Base-by-base conservation (phyloP, 257 asterid genomes). In the Leptodermis oblonga region DNA sequence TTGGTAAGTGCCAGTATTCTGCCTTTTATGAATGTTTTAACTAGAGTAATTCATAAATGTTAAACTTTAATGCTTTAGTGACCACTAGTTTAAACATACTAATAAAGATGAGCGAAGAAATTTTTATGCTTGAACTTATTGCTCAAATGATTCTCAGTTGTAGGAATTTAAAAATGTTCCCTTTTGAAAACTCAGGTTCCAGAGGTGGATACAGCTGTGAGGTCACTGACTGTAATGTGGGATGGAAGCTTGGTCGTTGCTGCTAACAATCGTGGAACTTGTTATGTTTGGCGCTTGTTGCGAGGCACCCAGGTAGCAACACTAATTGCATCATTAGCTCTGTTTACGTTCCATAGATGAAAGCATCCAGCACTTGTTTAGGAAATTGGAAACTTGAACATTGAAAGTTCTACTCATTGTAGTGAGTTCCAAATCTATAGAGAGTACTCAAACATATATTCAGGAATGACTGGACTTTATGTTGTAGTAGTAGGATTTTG, bases 151-250 rank as follows among this genome's bases (percentile, higher is more conserved):
- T 14, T 69, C 25, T 22, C 8, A 15, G 11, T 26, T 31, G 37
- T 34, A 25, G 48, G 15, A 43, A 43, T 43, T n/a, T 39, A 37
- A 39, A 14, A 34, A 20, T 23, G 2, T 1, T 1, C 0, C 0
- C 17, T 37, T 61, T 67, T 62, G 13, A 49, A 59, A 70, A 64
- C 76, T 51, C 80, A 92, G 97, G 98, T 93, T 31, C 98, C 98
- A 7, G 98, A 93, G 81, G 97, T 90, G 77, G 98, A 90, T 79
- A 90, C 96, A 43, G 97, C 98, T 37, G 92, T 93, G 43, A 76
- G 98, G 52, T 93, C 97, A 20, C 81, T 90, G 84, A 90, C 97
- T 31, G 90, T 93, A 48, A 93, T 93, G 98, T 93, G 98, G 98
- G 96, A 93, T 51, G 98, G 98, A 62, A 88, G 98, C 84, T 78